Base-by-base conservation (phyloP, 1,284 basidiomycete species). In the Baeospora myosura region DNA sequence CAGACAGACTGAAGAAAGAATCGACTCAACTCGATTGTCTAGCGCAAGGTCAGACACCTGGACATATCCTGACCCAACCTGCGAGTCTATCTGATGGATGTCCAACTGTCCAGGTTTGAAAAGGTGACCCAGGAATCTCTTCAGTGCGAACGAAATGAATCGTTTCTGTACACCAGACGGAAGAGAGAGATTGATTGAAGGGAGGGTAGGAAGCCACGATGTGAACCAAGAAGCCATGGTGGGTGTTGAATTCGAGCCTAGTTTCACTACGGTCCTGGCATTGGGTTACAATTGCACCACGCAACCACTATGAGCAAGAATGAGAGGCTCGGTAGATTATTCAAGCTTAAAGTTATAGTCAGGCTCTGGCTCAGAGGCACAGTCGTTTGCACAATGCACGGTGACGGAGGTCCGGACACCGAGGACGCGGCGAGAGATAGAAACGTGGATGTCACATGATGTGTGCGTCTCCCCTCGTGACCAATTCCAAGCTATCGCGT, bases 41-140 rank as follows among this genome's bases (percentile, higher is more conserved):
- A 97, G 65, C 59, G 91, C 80, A 34, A 97, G 67, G 51, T 90
- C 79, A 48, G 83, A 82, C 22, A 97, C 74, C 62, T 93, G 88
- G 11, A 97, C 78, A 56, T 78, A 82, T 11, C 94, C 94, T 34
- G 82, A 86, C 5, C 88, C 85, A 52, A 97, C 85, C 60, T 95
- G 91, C 18, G 91, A 88, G 54, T 96, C 91, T 55, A 97, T 85
- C 61, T 92, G 81, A 44, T 84, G 76, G 38, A 79, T 71, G 62
- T 96, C 88, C 45, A 97, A 76, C 53, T 93, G 89, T 8, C 89
- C 90, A 18, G 87, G 87, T 55, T 85, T 83, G 48, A 97, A 74
- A 48, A 96, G 75, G 55, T 87, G 84, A 2, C 94, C 94, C 0
- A 97, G 69, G 2, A 81, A 75, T 49, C 82, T 81, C 66, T 83